Percentiles rank a stretch among this genome's conserved stretches.
phyloP scores from a whole-genome alignment of 2,329 filamentous ascomycete species.

The Leptographium radiaticola region DNA sequence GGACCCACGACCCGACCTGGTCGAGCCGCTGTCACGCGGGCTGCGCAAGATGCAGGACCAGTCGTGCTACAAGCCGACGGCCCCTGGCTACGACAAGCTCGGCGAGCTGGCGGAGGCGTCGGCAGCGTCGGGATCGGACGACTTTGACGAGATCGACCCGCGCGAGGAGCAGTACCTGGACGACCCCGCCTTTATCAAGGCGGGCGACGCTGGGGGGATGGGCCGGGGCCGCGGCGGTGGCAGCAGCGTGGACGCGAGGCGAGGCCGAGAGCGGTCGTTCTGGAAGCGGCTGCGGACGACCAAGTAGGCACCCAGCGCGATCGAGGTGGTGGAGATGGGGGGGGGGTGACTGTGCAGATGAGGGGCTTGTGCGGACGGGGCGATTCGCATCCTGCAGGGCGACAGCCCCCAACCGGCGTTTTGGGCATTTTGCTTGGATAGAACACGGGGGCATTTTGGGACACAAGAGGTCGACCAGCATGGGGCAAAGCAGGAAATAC shows the following conservation, averaged over 20 bases:
- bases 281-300: constrained; percentile 15
- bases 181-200: constrained; percentile 23
- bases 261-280: constrained; percentile 12
- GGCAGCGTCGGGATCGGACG: constrained; percentile 10
- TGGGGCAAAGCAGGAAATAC: too few species aligned
- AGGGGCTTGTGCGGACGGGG: too few species aligned
- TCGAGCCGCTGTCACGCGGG: constrained; percentile 18
- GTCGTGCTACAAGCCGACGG: not conserved
- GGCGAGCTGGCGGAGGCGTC: constrained; percentile 6
- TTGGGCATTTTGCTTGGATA: too few species aligned
- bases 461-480: too few species aligned
- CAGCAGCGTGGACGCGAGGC: constrained; percentile 3
- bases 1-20: constrained; percentile 16
- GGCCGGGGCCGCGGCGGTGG: constrained; percentile 3
- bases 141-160: constrained; percentile 27
- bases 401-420: too few species aligned
- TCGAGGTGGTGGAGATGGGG: not conserved
- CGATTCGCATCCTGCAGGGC: too few species aligned
- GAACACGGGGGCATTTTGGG: too few species aligned
- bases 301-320: constrained; percentile 4
- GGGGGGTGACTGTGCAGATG: not conserved
- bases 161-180: constrained; percentile 35
- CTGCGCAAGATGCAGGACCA: constrained; percentile 20
- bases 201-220: constrained; percentile 8
- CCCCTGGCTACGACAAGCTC: constrained; percentile 12